Percentiles rank a stretch among this genome's conserved stretches.
phyloP scores from a whole-genome alignment of 83 land plant species.

The Picea mariana region DNA sequence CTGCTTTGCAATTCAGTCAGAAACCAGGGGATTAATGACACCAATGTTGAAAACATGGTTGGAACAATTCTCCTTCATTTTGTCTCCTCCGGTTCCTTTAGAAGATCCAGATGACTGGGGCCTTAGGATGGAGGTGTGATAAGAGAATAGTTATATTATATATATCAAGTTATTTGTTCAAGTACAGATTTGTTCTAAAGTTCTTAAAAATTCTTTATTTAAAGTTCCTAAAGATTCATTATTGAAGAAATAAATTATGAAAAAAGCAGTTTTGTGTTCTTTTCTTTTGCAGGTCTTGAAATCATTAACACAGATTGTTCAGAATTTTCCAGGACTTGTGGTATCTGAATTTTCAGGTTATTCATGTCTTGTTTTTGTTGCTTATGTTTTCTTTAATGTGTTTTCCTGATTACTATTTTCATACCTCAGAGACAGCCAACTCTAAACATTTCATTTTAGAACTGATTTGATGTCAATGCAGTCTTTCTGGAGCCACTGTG shows the following conservation, averaged over 20 bases:
- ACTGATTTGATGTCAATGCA: slow-evolving; percentile 28
- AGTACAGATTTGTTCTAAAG: neutral
- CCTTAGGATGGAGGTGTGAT: slow-evolving; percentile 85
- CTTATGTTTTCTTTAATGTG: neutral
- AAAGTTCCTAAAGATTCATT: neutral
- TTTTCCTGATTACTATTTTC: neutral
- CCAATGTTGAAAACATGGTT: slow-evolving; percentile 90
- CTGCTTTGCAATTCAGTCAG: slow-evolving; percentile 48
- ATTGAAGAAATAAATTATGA: neutral
- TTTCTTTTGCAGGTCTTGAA: slow-evolving; percentile 67
- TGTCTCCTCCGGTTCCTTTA: slow-evolving; percentile 65
- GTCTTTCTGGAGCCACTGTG: slow-evolving; percentile 81
- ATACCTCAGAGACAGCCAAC: neutral
- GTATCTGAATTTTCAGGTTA: slow-evolving; percentile 66
- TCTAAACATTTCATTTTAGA: slow-evolving; percentile 5
- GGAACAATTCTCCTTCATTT: slow-evolving; percentile 77
- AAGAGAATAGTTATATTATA: neutral
- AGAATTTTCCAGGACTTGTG: slow-evolving; percentile 65
- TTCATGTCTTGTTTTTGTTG: neutral
- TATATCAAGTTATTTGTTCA: neutral
- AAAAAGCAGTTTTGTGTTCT: neutral
- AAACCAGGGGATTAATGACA: slow-evolving; percentile 65
- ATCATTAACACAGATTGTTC: slow-evolving; percentile 73
- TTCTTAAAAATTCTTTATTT: neutral
- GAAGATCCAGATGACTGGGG: slow-evolving; percentile 97